These are phyloP conservation scores for Yarrowia keelungensis DNA, from an alignment of 805 yeast genomes.

Conservation along the genomic window DNA sequence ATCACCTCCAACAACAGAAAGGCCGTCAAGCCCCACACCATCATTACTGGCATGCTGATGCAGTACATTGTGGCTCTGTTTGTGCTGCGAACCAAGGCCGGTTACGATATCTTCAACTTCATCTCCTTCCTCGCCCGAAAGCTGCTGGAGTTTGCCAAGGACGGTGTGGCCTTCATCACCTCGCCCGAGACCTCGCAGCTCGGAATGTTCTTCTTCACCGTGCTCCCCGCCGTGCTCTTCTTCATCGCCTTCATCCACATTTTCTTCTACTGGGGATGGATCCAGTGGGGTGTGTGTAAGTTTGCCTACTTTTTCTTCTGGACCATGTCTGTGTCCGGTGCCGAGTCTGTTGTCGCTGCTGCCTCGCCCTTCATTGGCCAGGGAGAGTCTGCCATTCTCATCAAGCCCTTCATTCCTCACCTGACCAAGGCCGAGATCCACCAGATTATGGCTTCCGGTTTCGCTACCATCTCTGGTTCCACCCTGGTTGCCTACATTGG, in stretches of 20 bases:
- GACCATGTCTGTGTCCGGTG: slow-evolving; percentile 65
- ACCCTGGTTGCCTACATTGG: slow-evolving; percentile 69
- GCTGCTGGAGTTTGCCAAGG: slow-evolving; percentile 62
- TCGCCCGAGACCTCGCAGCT: slow-evolving; percentile 52
- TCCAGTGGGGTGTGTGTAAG: slow-evolving; percentile 67
- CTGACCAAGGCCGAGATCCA: slow-evolving; percentile 67
- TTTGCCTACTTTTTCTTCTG: slow-evolving; percentile 66
- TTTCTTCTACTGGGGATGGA: slow-evolving; percentile 63
- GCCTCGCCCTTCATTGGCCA: slow-evolving; percentile 72
- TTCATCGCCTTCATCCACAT: slow-evolving; percentile 69
- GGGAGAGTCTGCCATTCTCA: slow-evolving; percentile 68
- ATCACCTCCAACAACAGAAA: slow-evolving; percentile 56
- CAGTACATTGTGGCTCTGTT: slow-evolving; percentile 67
- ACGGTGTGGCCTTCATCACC: slow-evolving; percentile 68
- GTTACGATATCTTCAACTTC: slow-evolving; percentile 68
- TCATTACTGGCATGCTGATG: slow-evolving; percentile 64
- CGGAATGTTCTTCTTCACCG: slow-evolving; percentile 62
- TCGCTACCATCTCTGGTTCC: slow-evolving; percentile 69
- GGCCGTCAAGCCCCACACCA: slow-evolving; percentile 63
- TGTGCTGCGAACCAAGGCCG: slow-evolving; percentile 64
- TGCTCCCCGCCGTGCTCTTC: slow-evolving; percentile 67
- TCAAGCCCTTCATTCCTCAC: slow-evolving; percentile 65
- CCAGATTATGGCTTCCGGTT: slow-evolving; percentile 67
- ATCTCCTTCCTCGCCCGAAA: slow-evolving; percentile 64
- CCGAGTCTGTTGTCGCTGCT: slow-evolving; percentile 70